phyloP scores from a whole-genome alignment of 116 monocot species.

The Papilionanthe hybrid region DNA sequence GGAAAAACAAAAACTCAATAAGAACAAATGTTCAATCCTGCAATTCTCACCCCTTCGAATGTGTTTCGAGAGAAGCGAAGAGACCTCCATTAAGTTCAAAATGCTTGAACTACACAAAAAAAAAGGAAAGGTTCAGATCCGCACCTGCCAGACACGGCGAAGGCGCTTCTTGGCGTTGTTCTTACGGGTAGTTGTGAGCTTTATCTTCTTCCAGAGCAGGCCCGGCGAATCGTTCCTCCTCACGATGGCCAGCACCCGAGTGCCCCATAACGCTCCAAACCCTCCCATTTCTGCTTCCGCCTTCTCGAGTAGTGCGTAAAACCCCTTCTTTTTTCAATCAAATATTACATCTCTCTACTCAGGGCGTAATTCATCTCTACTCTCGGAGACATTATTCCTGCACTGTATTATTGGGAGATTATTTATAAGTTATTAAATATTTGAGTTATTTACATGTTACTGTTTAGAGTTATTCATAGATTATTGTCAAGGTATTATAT shows the following conservation, averaged over 20 bases:
- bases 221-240: slow-evolving; percentile 77
- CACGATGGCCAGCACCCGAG: slow-evolving; percentile 68
- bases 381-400: no score
- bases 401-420: no score
- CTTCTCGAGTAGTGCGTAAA: neutral
- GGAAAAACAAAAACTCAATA: neutral
- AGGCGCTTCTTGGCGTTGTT: slow-evolving; percentile 94
- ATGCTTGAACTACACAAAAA: neutral
- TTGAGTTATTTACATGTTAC: no score
- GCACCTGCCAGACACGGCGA: slow-evolving; percentile 86
- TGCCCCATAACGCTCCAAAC: slow-evolving; percentile 65
- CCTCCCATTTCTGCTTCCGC: neutral
- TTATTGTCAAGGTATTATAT: no score
- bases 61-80: neutral
- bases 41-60: neutral
- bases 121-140: neutral
- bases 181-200: slow-evolving; percentile 94
- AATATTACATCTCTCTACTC: no score
- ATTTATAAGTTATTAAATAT: no score
- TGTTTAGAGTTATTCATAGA: no score
- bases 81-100: neutral
- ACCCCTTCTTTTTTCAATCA: neutral
- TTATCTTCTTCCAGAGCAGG: slow-evolving; percentile 85
- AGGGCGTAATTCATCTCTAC: no score
- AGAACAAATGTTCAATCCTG: neutral